A percentile compares a stretch with the other conserved stretches of the same genome.
phyloP scores from a whole-genome alignment of 2,329 filamentous ascomycete species.

The Talaromyces albobiverticillius region DNA sequence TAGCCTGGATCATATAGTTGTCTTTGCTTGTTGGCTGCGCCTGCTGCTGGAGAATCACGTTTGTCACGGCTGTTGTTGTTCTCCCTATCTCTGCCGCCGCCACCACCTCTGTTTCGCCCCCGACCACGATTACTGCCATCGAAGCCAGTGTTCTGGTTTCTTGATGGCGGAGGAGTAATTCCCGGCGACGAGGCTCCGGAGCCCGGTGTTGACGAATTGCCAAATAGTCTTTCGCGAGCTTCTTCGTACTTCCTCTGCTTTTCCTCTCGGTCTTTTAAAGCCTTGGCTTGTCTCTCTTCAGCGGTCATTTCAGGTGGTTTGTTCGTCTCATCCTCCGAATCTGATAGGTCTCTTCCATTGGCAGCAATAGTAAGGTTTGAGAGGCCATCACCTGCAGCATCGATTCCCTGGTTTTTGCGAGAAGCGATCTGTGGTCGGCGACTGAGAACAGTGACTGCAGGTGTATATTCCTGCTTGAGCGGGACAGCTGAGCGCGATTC shows the following conservation, averaged over 20 bases:
- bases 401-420: slow-evolving; percentile 46
- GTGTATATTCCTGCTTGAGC: slow-evolving; percentile 70
- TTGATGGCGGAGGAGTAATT: slow-evolving; percentile 60
- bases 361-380: slow-evolving; percentile 42
- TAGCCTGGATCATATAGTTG: slow-evolving; percentile 79
- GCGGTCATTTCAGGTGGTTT: slow-evolving; percentile 64
- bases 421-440: slow-evolving; percentile 71
- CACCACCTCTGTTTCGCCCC: slow-evolving; percentile 49
- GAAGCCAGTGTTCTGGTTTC: slow-evolving; percentile 28
- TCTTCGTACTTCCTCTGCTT: slow-evolving; percentile 90
- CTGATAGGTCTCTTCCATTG: slow-evolving; percentile 52
- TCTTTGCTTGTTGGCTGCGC: slow-evolving; percentile 30
- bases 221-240: slow-evolving; percentile 82
- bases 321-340: slow-evolving; percentile 63
- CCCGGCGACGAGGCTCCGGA: slow-evolving; percentile 58
- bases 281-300: slow-evolving; percentile 74
- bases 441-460: slow-evolving; percentile 77
- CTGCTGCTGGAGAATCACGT: slow-evolving; percentile 38
- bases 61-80: slow-evolving; percentile 30
- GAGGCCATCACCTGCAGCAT: slow-evolving; percentile 42
- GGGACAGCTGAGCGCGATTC: slow-evolving; percentile 63
- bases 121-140: slow-evolving; percentile 38
- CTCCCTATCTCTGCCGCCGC: slow-evolving; percentile 23
- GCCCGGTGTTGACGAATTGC: slow-evolving; percentile 47
- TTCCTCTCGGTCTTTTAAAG: slow-evolving; percentile 77